Conservation (phyloP, 352 stramenopile species). For the Phytophthora palmivora region DNA sequence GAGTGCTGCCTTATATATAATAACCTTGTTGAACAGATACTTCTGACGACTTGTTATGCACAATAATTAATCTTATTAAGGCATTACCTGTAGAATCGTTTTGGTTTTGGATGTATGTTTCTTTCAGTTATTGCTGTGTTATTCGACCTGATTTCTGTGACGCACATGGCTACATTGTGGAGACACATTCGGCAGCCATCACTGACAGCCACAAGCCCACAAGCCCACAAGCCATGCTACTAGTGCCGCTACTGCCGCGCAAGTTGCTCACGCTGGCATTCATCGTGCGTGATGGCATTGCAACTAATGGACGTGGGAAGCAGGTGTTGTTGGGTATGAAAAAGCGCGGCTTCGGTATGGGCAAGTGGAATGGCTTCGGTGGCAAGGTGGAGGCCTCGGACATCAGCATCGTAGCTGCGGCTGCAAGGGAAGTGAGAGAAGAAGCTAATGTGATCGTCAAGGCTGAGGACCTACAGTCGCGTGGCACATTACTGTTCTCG, state of each 20-base stretch:
- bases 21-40: too few species aligned
- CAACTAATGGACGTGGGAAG: background rate
- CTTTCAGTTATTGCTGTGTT: background rate
- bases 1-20: constrained; percentile 5
- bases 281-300: constrained; percentile 43
- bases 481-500: constrained; percentile 65
- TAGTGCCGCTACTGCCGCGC: constrained; percentile 40
- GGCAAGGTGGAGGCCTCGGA: constrained; percentile 89
- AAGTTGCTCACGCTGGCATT: constrained; percentile 66
- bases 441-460: constrained; percentile 71
- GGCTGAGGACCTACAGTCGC: constrained; percentile 32
- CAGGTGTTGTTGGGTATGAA: constrained; percentile 88
- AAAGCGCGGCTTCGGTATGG: constrained; percentile 89
- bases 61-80: too few species aligned
- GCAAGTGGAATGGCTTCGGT: constrained; percentile 93
- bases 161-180: constrained; percentile 11
- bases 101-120: background rate
- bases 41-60: too few species aligned
- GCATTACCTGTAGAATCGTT: background rate
- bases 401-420: constrained; percentile 57
- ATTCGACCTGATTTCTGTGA: constrained; percentile 18
- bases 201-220: background rate
- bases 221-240: constrained; percentile 21
- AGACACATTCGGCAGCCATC: constrained; percentile 5
- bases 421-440: constrained; percentile 69